A percentile compares a stretch with the other conserved stretches of the same genome.
Conservation (phyloP, 1,139 yeast species). For the Lodderomyces pseudojiufengensis region DNA sequence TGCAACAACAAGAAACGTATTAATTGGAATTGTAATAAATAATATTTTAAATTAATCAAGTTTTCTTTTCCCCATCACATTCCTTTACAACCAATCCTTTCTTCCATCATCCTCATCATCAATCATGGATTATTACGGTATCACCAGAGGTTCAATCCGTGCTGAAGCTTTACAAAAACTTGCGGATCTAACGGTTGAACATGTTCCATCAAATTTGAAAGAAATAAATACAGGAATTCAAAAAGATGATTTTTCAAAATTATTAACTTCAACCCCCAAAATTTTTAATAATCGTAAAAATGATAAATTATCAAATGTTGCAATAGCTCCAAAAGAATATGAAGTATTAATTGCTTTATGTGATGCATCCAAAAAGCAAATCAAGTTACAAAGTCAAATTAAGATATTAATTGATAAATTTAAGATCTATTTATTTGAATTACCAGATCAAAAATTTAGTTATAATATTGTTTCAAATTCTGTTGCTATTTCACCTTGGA, state of each 20-base stretch:
- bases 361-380: constrained; percentile 43
- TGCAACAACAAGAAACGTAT: too few relatives aligned
- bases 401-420: constrained; percentile 50
- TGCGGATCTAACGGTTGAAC: constrained; percentile 26
- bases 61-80: too few relatives aligned
- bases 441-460: constrained; percentile 49
- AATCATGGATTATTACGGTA: constrained; percentile 38
- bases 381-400: constrained; percentile 46
- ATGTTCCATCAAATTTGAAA: constrained; percentile 17
- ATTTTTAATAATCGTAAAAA: constrained; percentile 4
- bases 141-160: constrained; percentile 47
- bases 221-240: constrained; percentile 15
- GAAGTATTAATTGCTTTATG: constrained; percentile 71
- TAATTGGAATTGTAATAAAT: too few relatives aligned
- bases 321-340: constrained; percentile 55
- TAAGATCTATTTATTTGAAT: constrained; percentile 54
- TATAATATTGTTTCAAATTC: constrained; percentile 18
- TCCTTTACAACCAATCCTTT: too few relatives aligned
- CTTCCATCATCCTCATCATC: background rate
- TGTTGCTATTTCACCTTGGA: constrained; percentile 37
- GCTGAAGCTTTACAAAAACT: constrained; percentile 55
- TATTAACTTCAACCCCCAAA: constrained; percentile 21
- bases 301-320: constrained; percentile 25
- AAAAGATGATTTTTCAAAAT: constrained; percentile 23
- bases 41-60: too few relatives aligned